A percentile compares a stretch with the other conserved stretches of the same genome.
Conservation (phyloP, 345 rosid species). For the Passiflora organensis region DNA sequence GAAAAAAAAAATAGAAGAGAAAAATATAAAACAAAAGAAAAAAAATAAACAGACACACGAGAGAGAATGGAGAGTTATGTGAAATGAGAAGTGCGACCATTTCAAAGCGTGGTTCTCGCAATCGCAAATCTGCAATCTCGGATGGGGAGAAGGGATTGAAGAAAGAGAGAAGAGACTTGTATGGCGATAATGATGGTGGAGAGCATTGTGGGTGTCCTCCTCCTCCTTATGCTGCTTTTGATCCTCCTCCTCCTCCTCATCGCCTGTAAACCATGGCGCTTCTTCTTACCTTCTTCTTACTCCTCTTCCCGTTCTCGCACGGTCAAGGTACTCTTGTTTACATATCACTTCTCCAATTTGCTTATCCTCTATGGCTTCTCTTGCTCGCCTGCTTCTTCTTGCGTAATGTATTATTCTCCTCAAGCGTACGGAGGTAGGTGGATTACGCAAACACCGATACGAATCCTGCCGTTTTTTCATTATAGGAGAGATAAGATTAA, state of each 20-base stretch:
- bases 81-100: conserved; percentile 42
- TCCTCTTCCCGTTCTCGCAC: conserved; percentile 41
- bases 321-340: conserved; percentile 44
- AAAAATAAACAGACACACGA: conserved; percentile 2
- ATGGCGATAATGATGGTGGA: conserved; percentile 51
- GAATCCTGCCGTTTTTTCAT: neutral
- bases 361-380: neutral
- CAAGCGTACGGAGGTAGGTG: neutral
- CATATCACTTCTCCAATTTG: neutral
- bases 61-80: neutral
- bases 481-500: too few relatives aligned
- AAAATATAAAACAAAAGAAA: neutral
- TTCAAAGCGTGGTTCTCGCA: conserved; percentile 82
- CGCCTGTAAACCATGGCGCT: conserved; percentile 93
- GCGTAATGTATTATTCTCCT: too few relatives aligned
- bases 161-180: conserved; percentile 36
- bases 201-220: conserved; percentile 39
- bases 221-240: conserved; percentile 58
- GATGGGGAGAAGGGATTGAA: conserved; percentile 1
- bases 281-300: conserved; percentile 39
- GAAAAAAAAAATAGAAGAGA: neutral
- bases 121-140: conserved; percentile 31
- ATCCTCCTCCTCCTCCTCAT: conserved; percentile 58
- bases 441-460: neutral
- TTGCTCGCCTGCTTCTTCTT: too few relatives aligned